Conservation (phyloP, 352 stramenopile species). For the Phytopythium delawarense region DNA sequence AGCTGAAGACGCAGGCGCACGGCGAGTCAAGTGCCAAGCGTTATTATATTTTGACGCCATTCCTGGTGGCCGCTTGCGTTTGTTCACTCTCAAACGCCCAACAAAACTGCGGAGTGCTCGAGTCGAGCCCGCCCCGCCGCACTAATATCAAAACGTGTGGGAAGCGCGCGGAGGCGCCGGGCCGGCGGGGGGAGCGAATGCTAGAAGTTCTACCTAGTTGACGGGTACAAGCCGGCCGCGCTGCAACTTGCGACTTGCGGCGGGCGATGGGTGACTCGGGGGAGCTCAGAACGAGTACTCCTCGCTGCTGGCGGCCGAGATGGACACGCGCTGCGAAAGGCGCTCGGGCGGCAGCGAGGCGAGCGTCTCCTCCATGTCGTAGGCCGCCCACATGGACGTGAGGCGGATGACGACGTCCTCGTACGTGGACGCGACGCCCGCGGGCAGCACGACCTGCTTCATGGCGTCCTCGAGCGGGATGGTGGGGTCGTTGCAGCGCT, state of each 20-base stretch:
- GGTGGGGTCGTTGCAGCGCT: slow-evolving; percentile 61
- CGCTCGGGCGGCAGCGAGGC: slow-evolving; percentile 42
- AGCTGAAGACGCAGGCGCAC: not conserved
- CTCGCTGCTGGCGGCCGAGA: slow-evolving; percentile 28
- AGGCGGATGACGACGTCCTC: slow-evolving; percentile 75
- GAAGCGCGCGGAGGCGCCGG: not conserved
- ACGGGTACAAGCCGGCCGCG: not conserved
- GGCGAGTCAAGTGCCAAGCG: not conserved
- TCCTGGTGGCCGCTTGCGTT: not conserved
- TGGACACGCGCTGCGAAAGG: slow-evolving; percentile 42
- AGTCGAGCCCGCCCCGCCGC: not conserved
- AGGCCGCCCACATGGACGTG: slow-evolving; percentile 78
- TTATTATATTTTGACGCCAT: slow-evolving; percentile 2
- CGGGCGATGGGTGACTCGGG: not conserved
- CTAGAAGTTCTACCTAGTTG: not conserved
- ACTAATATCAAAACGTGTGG: slow-evolving; percentile 3
- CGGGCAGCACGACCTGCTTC: slow-evolving; percentile 71
- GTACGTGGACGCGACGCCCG: slow-evolving; percentile 47
- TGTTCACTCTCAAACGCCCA: not conserved
- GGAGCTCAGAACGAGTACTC: slow-evolving; percentile 35
- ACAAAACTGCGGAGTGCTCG: not conserved
- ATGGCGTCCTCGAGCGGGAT: slow-evolving; percentile 69
- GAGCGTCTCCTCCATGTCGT: slow-evolving; percentile 55
- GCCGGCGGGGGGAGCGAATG: not conserved
- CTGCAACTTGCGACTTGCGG: not conserved